Evolutionary conservation across 225 moss, liverwort and hornwort species (phyloP).

Genomic region (Antitrichia curtipendula): DNA sequence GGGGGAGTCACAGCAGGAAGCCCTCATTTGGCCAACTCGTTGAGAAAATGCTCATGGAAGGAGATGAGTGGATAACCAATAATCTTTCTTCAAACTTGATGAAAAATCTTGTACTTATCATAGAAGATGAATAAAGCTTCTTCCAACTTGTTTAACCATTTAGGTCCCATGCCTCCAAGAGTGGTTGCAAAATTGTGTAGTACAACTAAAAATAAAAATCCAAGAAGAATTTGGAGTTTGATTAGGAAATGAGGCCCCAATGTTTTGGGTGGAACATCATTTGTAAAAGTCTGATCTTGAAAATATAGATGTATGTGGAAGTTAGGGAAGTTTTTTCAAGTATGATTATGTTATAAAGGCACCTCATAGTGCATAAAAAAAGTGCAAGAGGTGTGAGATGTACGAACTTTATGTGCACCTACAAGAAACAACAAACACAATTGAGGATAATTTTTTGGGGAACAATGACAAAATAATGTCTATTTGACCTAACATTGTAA

Average conservation of each 20-base stretch:
- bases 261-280: neutral
- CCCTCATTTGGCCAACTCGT: accelerated
- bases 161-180: accelerated
- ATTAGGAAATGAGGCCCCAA: neutral
- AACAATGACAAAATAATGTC: neutral
- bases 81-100: neutral
- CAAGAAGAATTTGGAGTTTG: neutral
- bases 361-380: accelerated
- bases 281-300: neutral
- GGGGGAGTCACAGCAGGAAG: accelerated
- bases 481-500: no score
- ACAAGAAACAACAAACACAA: accelerated
- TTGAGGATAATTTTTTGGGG: neutral
- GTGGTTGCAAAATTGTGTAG: neutral
- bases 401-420: accelerated
- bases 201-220: neutral
- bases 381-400: neutral
- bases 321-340: neutral
- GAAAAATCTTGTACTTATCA: neutral
- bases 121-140: neutral
- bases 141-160: neutral
- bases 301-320: accelerated
- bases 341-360: accelerated
- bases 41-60: neutral
- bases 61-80: neutral